Conservation (phyloP, 129 eudicot genomes). For the Tanacetum coccineum region DNA sequence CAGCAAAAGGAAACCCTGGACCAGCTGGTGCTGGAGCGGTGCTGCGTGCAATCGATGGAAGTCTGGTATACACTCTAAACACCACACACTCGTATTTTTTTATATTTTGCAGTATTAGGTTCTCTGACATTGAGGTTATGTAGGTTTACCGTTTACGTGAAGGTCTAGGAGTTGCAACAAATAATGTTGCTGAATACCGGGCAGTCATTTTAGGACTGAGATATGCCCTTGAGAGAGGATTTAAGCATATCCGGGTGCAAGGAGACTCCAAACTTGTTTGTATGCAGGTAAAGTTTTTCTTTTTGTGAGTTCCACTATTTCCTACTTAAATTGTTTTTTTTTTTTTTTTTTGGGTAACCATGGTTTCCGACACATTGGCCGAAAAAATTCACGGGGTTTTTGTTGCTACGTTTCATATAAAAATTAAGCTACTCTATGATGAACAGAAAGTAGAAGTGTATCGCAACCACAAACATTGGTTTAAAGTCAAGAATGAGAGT, state of each 20-base stretch:
- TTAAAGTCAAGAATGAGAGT: too few relatives aligned
- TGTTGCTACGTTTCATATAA: background rate
- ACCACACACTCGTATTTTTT: background rate
- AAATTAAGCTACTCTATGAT: too few relatives aligned
- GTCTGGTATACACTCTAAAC: conserved; percentile 43
- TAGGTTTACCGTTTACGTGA: conserved; percentile 73
- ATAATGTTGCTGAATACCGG: conserved; percentile 82
- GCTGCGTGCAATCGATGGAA: conserved; percentile 70
- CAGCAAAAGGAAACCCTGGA: conserved; percentile 96
- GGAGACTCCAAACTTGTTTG: conserved; percentile 93
- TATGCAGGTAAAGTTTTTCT: conserved; percentile 57
- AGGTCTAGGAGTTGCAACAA: conserved; percentile 74
- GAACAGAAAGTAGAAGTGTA: too few relatives aligned
- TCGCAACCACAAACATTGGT: too few relatives aligned
- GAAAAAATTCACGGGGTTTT: too few relatives aligned
- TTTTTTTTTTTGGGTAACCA: too few relatives aligned
- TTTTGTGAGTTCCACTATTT: too few relatives aligned
- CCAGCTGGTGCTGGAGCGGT: conserved; percentile 92
- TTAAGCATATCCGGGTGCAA: conserved; percentile 55
- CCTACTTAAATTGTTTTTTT: too few relatives aligned
- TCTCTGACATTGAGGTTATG: conserved; percentile 6
- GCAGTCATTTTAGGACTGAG: conserved; percentile 65
- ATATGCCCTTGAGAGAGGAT: conserved; percentile 68
- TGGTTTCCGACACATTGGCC: too few relatives aligned
- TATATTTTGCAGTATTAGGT: background rate